Evolutionary conservation across 495 filamentous ascomycete genomes (phyloP), one percentile per base, ranked within the genome.

Genomic region (Talaromyces liani): DNA sequence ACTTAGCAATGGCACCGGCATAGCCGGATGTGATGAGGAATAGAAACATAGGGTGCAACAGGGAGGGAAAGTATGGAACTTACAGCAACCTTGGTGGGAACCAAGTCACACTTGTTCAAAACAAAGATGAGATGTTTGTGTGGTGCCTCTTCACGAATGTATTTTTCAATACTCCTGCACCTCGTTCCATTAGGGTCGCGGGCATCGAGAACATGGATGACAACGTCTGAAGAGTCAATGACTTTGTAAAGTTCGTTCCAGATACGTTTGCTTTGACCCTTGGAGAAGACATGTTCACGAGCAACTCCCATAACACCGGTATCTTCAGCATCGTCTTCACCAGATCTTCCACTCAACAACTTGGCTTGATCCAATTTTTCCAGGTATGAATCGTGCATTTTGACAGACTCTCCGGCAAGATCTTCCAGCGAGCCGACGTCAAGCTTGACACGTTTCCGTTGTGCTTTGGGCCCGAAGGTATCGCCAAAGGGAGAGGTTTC

Each of bases 161-260:
- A 97, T 73, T 96, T 96, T 69, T 98, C 94, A 47, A 97, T 74
- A 70, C 88, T 91, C 20, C 89, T 81, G 80, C 94, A 97, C 47
- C 93, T 84, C 39, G 93, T 97, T 16, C 93, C 92, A 5, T 92
- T 74, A 14, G 93, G 93, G 77, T 98, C 93, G 73, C 93, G 84
- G 34, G 93, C 91, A 77, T 98, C 93, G 4, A 98, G 75, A n/a
- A 96, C 90, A 68, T 97, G 93, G 33, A 98, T 88, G 33, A 98
- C 85, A 25, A 98, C 92, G 72, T 98, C 93, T n/a, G 91, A 93
- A 7, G 91, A 93, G 75, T 96, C 92, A 27, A 98, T 92, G 69
- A 97, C 91, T 77, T 98, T 96, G 79, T 93, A 97, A n/a, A 98
- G 75, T 69, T 98, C 94, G 74, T 97, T 97, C 92, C 92, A 98